Percentiles rank a stretch among this genome's conserved stretches.
phyloP scores from a whole-genome alignment of 768 basidiomycete genomes.

The Pleurotus sapidus region DNA sequence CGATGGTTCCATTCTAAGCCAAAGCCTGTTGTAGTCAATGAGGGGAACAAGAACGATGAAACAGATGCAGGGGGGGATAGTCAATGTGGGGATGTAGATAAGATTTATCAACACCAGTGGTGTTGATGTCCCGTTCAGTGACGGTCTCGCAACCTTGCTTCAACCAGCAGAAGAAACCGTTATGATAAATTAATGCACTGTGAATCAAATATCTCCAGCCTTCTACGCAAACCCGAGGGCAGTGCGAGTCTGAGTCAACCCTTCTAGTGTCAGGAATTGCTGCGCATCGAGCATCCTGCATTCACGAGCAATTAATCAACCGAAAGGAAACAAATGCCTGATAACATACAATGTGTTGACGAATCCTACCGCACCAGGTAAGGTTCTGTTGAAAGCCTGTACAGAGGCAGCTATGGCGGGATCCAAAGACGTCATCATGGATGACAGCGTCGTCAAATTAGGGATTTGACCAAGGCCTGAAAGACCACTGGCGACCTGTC shows the following conservation, averaged over 20 bases:
- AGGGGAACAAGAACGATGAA: too few relatives aligned
- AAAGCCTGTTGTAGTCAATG: too few relatives aligned
- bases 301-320: neutral
- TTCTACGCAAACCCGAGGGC: constrained; percentile 25
- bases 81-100: too few relatives aligned
- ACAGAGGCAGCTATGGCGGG: constrained; percentile 22
- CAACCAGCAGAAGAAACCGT: too few relatives aligned
- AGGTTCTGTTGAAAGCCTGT: constrained; percentile 26
- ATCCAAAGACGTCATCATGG: constrained; percentile 24
- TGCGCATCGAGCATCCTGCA: constrained; percentile 31
- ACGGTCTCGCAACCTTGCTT: too few relatives aligned
- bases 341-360: constrained; percentile 27
- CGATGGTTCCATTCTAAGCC: too few relatives aligned
- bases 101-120: too few relatives aligned
- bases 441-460: constrained; percentile 23
- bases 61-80: too few relatives aligned
- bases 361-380: constrained; percentile 21
- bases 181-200: neutral
- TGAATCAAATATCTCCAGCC: neutral
- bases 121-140: too few relatives aligned
- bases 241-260: constrained; percentile 29
- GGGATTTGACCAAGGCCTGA: constrained; percentile 23
- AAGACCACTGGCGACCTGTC: constrained; percentile 24
- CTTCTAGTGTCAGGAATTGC: constrained; percentile 29
- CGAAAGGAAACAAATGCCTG: neutral